Percentiles rank a stretch among this genome's conserved stretches.
Evolutionary conservation across 257 asterid species (phyloP).

Genomic region (Osmanthus fragrans): DNA sequence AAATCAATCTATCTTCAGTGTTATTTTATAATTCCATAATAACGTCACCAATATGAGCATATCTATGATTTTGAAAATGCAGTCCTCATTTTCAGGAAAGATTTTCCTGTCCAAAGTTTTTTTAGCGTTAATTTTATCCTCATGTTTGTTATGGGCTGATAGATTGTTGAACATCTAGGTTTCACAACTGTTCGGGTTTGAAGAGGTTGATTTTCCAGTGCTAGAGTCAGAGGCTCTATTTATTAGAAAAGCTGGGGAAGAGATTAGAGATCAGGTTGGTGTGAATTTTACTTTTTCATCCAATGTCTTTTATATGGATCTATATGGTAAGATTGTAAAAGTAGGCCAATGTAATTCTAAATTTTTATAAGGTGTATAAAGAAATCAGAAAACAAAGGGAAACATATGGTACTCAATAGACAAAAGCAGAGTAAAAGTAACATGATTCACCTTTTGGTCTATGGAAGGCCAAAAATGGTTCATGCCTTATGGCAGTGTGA

Average conservation of each 20-base stretch:
- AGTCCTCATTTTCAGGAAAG: background rate
- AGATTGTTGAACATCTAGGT: slow-evolving; percentile 44
- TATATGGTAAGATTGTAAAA: background rate
- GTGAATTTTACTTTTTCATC: background rate
- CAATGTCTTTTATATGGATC: background rate
- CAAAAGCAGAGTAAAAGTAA: background rate
- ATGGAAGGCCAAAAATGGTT: background rate
- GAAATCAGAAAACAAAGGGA: background rate
- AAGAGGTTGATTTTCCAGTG: slow-evolving; percentile 97
- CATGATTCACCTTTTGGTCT: background rate
- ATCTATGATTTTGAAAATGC: background rate
- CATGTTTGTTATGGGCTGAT: background rate
- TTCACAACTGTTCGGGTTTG: slow-evolving; percentile 72
- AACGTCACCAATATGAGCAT: background rate
- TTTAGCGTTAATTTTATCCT: background rate
- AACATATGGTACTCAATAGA: background rate
- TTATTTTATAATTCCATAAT: background rate
- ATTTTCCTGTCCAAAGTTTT: background rate
- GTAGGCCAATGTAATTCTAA: background rate
- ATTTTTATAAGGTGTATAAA: background rate
- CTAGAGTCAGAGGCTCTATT: slow-evolving; percentile 90
- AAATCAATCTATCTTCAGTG: background rate
- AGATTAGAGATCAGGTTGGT: slow-evolving; percentile 90
- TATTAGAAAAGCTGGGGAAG: slow-evolving; percentile 97
- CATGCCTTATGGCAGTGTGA: background rate